phyloP scores from a whole-genome alignment of 2,329 filamentous ascomycete species.

The Fusarium tupiense region DNA sequence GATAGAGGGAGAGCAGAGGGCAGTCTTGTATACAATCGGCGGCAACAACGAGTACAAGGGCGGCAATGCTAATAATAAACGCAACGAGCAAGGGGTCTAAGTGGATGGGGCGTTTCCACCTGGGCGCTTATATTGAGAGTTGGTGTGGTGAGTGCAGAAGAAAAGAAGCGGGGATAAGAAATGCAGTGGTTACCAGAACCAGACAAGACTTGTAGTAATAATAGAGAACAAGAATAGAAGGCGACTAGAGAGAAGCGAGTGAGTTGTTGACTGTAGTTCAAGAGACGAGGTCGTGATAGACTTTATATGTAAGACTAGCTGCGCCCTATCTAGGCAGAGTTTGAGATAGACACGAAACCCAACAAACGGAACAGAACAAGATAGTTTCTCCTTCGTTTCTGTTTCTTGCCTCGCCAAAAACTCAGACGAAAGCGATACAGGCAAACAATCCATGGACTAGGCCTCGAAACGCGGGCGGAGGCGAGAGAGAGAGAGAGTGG shows the following conservation, averaged over 20 bases:
- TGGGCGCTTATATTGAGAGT: conserved; percentile 40
- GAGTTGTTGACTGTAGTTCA: neutral
- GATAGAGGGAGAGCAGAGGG: conserved; percentile 17
- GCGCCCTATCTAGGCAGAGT: conserved; percentile 17
- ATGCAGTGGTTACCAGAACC: conserved; percentile 9
- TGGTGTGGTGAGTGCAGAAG: conserved; percentile 33
- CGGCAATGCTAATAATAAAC: conserved; percentile 46
- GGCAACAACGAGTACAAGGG: conserved; percentile 31
- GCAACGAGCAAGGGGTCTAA: conserved; percentile 34
- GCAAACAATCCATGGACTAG: conserved; percentile 15
- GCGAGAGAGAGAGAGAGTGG: conserved; percentile 1
- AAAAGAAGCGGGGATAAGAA: conserved; percentile 18
- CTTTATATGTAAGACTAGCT: conserved; percentile 28
- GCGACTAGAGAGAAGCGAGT: neutral
- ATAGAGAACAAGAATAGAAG: conserved; percentile 4
- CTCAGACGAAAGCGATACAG: conserved; percentile 13
- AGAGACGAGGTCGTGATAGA: neutral
- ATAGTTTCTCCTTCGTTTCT: conserved; percentile 5
- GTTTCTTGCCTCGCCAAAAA: conserved; percentile 13
- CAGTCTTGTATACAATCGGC: conserved; percentile 28
- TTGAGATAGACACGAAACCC: neutral
- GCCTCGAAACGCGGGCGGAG: conserved; percentile 27
- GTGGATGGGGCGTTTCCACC: conserved; percentile 39
- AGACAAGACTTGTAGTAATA: neutral
- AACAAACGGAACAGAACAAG: conserved; percentile 1